phyloP scores from a whole-genome alignment of 129 eudicot species.

The Chrysanthemum seticuspe region DNA sequence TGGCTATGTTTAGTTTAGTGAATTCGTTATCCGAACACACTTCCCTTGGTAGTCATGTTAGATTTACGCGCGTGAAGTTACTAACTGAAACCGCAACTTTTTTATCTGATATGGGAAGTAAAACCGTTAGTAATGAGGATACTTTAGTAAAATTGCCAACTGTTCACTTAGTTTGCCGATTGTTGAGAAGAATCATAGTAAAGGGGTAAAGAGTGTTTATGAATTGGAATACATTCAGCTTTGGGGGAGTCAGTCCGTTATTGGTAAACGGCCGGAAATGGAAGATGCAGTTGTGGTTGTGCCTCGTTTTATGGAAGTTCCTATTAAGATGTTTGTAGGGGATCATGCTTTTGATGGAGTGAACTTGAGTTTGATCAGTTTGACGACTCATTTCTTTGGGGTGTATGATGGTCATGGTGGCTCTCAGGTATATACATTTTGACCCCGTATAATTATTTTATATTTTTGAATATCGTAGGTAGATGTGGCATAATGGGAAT shows the following conservation, averaged over 20 bases:
- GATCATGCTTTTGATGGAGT: constrained; percentile 39
- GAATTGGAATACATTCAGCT: constrained; percentile 71
- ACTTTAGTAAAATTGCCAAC: constrained; percentile 39
- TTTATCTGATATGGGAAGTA: constrained; percentile 26
- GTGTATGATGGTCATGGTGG: constrained; percentile 93
- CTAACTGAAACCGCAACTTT: constrained; percentile 49
- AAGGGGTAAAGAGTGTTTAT: constrained; percentile 46
- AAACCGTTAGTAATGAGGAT: constrained; percentile 7
- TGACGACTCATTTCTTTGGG: constrained; percentile 62
- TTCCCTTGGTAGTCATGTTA: constrained; percentile 33
- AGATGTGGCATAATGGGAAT: not conserved
- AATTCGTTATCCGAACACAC: constrained; percentile 38
- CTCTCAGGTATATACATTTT: constrained; percentile 49
- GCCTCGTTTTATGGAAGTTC: constrained; percentile 61
- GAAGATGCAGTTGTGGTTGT: constrained; percentile 74
- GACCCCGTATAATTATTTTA: not conserved
- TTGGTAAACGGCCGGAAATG: constrained; percentile 84
- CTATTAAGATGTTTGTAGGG: constrained; percentile 57
- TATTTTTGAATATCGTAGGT: not conserved
- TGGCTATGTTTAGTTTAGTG: constrained; percentile 51
- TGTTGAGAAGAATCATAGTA: constrained; percentile 42
- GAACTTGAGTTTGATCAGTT: constrained; percentile 47
- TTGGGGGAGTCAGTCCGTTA: constrained; percentile 71
- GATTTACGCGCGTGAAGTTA: constrained; percentile 47
- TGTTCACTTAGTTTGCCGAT: constrained; percentile 49